Evolutionary conservation across 371 early-diverging fungal genomes (phyloP), one percentile per base, ranked within the genome.

Genomic region (Nosema granulosis): DNA sequence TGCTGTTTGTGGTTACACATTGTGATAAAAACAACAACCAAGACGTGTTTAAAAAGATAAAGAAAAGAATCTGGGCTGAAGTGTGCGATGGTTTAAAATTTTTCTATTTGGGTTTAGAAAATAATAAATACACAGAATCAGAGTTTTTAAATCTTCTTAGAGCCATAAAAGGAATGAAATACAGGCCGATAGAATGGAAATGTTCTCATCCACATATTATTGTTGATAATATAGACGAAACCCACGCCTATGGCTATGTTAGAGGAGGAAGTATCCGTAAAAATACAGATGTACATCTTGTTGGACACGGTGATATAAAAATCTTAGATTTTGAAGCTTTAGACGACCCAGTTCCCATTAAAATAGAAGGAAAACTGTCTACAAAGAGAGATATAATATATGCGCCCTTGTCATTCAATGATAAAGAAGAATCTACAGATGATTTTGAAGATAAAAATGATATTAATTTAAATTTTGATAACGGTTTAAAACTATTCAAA

Each of bases 1-100:
- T 97, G 4, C 28, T 79, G 31, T 77, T 75, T 72, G 74, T 79
- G 26, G 62, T 81, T 11, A 81, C 80, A 3, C 56, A 73, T 34
- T 29, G 29, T 13, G 76, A 74, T 28, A 66, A 69, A 29, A 29
- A 68, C 20, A 66, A 71, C 29, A 66, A 74, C 35, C 61, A 66
- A 57, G 56, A 74, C 13, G 6, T 57, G 6, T 26, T 83, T 29
- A 76, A 78, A 51, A 71, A 72, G 66, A 71, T 80, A 18, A 81
- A 80, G 58, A 82, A 76, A 57, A 38, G 75, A 32, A 74, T 80
- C 50, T 82, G 75, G 76, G 71, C 61, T 50, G 83, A 83, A 65
- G 63, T 79, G 28, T 74, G 77, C 52, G 73, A 68, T 56, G 78
- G 79, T 26, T 75, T 81, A 38, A 76, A 81, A 59, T 69, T 81